phyloP scores from a whole-genome alignment of 768 basidiomycete genomes.

The Rhizopogon vulgaris region DNA sequence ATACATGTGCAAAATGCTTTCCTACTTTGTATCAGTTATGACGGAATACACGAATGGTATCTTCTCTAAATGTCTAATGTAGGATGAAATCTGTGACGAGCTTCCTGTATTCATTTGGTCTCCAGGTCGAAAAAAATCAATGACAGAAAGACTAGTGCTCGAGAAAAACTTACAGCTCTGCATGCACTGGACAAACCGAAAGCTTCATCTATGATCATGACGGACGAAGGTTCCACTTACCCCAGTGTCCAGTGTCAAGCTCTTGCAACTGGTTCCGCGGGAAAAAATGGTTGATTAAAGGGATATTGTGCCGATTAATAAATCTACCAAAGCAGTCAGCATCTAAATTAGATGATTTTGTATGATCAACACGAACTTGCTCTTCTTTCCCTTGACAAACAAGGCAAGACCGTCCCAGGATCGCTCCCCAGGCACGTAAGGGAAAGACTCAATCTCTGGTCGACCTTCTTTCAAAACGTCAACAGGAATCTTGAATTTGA shows the following conservation, averaged over 20 bases:
- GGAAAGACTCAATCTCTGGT: slow-evolving; percentile 72
- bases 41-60: not conserved
- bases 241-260: slow-evolving; percentile 84
- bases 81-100: slow-evolving; percentile 23
- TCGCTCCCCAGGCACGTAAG: slow-evolving; percentile 52
- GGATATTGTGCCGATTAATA: slow-evolving; percentile 67
- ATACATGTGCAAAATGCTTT: too few relatives aligned
- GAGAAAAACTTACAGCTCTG: slow-evolving; percentile 49
- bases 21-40: not conserved
- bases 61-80: not conserved
- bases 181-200: slow-evolving; percentile 52
- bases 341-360: not conserved
- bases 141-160: not conserved
- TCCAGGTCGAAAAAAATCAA: slow-evolving; percentile 9
- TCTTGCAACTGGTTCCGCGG: slow-evolving; percentile 57
- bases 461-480: slow-evolving; percentile 56
- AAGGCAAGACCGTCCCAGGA: slow-evolving; percentile 56
- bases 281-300: slow-evolving; percentile 62
- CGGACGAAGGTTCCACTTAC: slow-evolving; percentile 33
- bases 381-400: slow-evolving; percentile 74
- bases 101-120: slow-evolving; percentile 53
- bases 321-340: slow-evolving; percentile 39
- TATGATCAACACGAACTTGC: slow-evolving; percentile 42
- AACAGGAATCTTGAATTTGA: slow-evolving; percentile 74
- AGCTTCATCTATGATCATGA: not conserved